Base-by-base conservation (phyloP, 495 filamentous ascomycete species). In the Pyronema omphalodes region DNA sequence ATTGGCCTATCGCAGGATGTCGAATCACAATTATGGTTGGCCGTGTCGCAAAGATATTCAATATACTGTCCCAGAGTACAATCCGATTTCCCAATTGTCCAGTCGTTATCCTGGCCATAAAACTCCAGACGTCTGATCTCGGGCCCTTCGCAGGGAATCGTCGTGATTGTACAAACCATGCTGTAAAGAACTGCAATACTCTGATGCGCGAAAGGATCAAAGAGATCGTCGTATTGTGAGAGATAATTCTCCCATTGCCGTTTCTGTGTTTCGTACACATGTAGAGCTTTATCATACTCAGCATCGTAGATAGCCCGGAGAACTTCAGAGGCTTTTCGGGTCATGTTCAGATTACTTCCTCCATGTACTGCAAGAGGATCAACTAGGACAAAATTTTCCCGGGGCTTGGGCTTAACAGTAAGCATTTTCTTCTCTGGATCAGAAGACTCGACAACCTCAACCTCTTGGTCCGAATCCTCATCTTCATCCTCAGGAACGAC, bases 111-210 rank as follows among this genome's bases (percentile, higher is more conserved):
- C 59, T 94, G 88, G 55, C 89, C 84, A 65, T 99, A 99, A 67
- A 91, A 99, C 23, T 82, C 83, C 33, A 96, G 68, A 17, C 83
- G 83, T 44, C 94, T 74, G 8, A 93, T 69, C 49, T 86, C 86
- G 1, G 93, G 93, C 15, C 93, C 93, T 39, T 79, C 76, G 63
- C 93, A 99, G 1, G 93, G 93, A 37, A 93, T 83, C 15, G 88
- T 88, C 1, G 88, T 93, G 51, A 76, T 75, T 1, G 87, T 93
- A 60, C 87, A 95, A 7, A 94, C 88, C 23, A 94, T 75, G 23
- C 87, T 94, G 67, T 88, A 93, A 3, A 99, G 74, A n/a, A 96
- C 81, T 18, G 86, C 85, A 53, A 99, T 93, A 60, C 84, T 93
- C 62, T 99, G 93, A 62, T 96, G 93, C 0, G 84, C 80, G 58